Evolutionary conservation across 768 basidiomycete species (phyloP).

Genomic region (Russula dissimulans): DNA sequence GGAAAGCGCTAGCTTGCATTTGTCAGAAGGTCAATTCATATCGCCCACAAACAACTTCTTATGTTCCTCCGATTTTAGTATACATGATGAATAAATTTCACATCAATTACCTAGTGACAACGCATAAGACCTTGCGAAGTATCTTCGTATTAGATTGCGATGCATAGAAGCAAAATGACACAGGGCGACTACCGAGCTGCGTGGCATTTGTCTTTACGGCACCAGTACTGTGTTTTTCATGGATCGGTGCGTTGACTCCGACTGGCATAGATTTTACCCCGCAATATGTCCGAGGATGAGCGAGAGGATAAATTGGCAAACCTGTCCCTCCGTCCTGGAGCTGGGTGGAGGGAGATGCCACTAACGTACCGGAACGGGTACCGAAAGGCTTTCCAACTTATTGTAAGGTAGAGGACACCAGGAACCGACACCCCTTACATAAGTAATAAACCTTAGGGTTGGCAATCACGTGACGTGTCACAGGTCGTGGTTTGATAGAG

Average conservation of each 20-base stretch:
- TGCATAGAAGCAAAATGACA: neutral
- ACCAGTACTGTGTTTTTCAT: neutral
- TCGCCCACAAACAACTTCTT: too few species aligned
- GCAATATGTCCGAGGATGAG: neutral
- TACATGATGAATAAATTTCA: too few species aligned
- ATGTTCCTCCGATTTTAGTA: too few species aligned
- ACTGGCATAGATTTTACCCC: neutral
- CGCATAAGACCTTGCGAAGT: neutral
- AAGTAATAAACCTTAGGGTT: too few species aligned
- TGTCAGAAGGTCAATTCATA: neutral
- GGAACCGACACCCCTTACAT: too few species aligned
- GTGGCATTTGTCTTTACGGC: too few species aligned
- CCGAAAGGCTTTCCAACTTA: neutral
- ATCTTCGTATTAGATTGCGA: neutral
- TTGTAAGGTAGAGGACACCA: too few species aligned
- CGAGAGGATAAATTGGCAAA: neutral
- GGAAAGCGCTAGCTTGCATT: neutral
- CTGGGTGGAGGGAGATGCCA: neutral
- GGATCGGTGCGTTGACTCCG: neutral
- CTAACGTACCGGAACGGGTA: slow-evolving; percentile 1
- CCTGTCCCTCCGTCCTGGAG: neutral
- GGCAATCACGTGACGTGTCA: too few species aligned
- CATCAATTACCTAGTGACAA: neutral
- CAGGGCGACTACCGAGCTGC: neutral
- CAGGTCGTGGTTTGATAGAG: too few species aligned